These are phyloP conservation scores for Pouteria campechiana DNA, from an alignment of 179 eudicot species.

Conservation along the genomic window DNA sequence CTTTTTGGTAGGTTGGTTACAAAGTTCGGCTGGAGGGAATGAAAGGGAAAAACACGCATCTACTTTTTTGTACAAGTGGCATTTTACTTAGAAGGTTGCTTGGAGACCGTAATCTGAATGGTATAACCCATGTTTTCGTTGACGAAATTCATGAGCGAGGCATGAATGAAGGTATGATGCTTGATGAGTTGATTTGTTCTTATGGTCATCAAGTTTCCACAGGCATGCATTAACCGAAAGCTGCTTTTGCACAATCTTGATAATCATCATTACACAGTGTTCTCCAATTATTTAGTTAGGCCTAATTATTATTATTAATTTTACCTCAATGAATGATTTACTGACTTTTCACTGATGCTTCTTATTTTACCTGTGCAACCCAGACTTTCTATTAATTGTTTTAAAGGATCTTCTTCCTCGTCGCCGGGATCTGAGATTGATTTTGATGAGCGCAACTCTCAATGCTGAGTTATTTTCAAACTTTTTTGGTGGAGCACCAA, in stretches of 20 bases:
- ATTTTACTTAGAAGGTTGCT: constrained; percentile 87
- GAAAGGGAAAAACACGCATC: constrained; percentile 96
- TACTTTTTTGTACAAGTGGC: constrained; percentile 99
- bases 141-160: constrained; percentile 99
- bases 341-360: too few relatives aligned
- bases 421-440: constrained; percentile 84
- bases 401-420: constrained; percentile 98
- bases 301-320: too few relatives aligned
- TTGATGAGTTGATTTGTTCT: not conserved
- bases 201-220: constrained; percentile 1
- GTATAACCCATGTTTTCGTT: constrained; percentile 94
- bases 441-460: constrained; percentile 97
- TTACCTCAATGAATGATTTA: too few relatives aligned
- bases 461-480: constrained; percentile 92
- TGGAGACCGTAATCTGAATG: constrained; percentile 85
- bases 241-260: not conserved
- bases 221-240: not conserved
- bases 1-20: constrained; percentile 80
- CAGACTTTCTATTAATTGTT: constrained; percentile 95
- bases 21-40: constrained; percentile 99
- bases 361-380: constrained; percentile 8
- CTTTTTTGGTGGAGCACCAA: constrained; percentile 84
- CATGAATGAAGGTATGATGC: constrained; percentile 88
- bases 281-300: constrained; percentile 7
- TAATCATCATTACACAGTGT: not conserved